A percentile compares a stretch with the other conserved stretches of the same genome.
These are phyloP conservation scores for Rhizodiscina lignyota DNA, from an alignment of 495 filamentous ascomycete species.

Conservation along the genomic window DNA sequence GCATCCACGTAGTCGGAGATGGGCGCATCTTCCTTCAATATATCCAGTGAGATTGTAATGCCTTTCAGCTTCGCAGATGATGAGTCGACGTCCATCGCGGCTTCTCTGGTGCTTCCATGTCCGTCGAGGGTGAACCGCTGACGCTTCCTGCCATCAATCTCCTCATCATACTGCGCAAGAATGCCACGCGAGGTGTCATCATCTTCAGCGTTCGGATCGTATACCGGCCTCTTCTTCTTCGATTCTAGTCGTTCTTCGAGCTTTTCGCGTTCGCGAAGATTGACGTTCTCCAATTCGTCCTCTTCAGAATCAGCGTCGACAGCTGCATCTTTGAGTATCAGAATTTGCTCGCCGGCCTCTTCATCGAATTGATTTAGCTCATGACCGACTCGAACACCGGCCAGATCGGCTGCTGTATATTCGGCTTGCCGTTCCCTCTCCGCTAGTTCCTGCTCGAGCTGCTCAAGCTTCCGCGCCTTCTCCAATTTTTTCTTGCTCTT, in stretches of 20 bases:
- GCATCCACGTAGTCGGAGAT: constrained; percentile 77
- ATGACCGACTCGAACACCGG: constrained; percentile 83
- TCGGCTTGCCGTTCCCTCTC: constrained; percentile 40
- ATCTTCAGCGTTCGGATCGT: constrained; percentile 65
- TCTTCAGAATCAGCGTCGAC: constrained; percentile 78
- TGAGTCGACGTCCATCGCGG: constrained; percentile 39
- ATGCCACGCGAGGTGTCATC: constrained; percentile 42
- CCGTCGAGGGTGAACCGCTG: constrained; percentile 79
- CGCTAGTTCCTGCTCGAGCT: constrained; percentile 58
- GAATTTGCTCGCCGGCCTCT: constrained; percentile 52
- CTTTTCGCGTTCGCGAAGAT: constrained; percentile 61
- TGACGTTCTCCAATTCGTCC: constrained; percentile 80
- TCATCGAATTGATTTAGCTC: constrained; percentile 61
- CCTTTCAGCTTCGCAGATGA: constrained; percentile 43
- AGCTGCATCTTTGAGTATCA: constrained; percentile 80
- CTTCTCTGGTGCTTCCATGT: constrained; percentile 48
- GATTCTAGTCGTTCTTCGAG: constrained; percentile 59
- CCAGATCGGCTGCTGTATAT: constrained; percentile 71
- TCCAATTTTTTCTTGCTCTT: constrained; percentile 82
- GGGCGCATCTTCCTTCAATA: constrained; percentile 46
- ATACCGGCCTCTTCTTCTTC: constrained; percentile 84
- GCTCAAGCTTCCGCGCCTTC: constrained; percentile 56
- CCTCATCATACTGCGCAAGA: constrained; percentile 84
- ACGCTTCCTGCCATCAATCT: constrained; percentile 79
- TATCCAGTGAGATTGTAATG: constrained; percentile 60